Base-by-base conservation (phyloP, 192 early-diverging fungal genomes). In the Coemansia sp. region DNA sequence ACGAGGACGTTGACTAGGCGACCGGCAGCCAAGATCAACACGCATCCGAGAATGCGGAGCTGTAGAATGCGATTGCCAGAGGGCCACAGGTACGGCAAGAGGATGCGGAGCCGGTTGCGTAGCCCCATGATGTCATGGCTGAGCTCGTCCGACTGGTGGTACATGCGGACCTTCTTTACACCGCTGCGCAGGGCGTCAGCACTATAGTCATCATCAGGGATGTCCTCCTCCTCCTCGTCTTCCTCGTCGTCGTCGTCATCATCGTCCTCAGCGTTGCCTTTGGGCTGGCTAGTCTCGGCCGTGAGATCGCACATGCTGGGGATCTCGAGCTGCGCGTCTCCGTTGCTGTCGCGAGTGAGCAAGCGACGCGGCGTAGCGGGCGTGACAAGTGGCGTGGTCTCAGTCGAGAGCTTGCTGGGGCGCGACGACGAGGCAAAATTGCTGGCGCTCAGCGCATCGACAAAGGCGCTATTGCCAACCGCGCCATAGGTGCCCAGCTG, bases 11-110 rank as follows among this genome's bases (percentile, higher is more conserved):
- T 96, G 67, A 98, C 85, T 18, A 90, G 31, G 43, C 90, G 85
- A 0, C 88, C 91, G 7, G 78, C 39, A 6, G 74, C 56, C 42
- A 99, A 82, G 16, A 92, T 69, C 2, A 84, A 39, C 68, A 95
- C 83, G 57, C 91, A 94, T 14, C 85, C 42, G 21, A 88, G 65
- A 34, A 97, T 84, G 38, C 90, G 77, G 16, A 91, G 58, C 70
- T 93, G 88, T 28, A 95, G 76, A 36, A 68, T 61, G 3, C 55
- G 34, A 31, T 87, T 80, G n/a, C 84, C 72, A 0, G 82, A 80
- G 6, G 96, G 95, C 86, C 92, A 95, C 33, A 97, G 83, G 66
- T 90, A 96, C 4, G 95, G 96, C 43, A 89, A 33, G 3, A 98
- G 76, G 13, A 84, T 84, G 42, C 76, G 62, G 55, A 94, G 75